phyloP scores from a whole-genome alignment of 306 rosid species.

The Luffa acutangula region DNA sequence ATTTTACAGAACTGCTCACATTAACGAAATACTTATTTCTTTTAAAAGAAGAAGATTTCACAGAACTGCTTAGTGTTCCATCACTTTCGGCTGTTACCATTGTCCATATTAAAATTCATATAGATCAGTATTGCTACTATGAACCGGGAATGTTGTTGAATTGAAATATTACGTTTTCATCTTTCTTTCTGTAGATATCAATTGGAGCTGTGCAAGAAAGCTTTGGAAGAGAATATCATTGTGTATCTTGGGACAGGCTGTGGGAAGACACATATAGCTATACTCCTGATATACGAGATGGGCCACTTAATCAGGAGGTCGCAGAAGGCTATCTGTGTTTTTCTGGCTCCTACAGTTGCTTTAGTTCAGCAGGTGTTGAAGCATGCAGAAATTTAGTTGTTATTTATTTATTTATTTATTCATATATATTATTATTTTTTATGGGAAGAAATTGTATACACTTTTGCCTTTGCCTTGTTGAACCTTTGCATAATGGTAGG shows the following conservation, averaged over 20 bases:
- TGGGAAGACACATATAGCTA: slow-evolving; percentile 93
- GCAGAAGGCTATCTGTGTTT: slow-evolving; percentile 51
- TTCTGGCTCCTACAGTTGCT: slow-evolving; percentile 93
- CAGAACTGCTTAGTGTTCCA: not conserved
- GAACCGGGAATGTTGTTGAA: not conserved
- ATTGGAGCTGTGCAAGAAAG: slow-evolving; percentile 67
- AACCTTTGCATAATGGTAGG: not conserved
- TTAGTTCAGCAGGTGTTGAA: slow-evolving; percentile 68
- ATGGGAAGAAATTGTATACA: not conserved
- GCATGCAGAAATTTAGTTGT: not conserved
- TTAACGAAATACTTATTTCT: not conserved
- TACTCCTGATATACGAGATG: slow-evolving; percentile 67
- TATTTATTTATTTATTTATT: not conserved
- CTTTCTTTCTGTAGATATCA: slow-evolving; percentile 50
- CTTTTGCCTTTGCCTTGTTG: not conserved
- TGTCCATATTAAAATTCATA: not conserved
- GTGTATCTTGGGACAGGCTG: slow-evolving; percentile 90
- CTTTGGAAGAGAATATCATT: slow-evolving; percentile 77
- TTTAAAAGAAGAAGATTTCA: not conserved
- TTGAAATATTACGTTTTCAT: not conserved
- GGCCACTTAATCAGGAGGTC: slow-evolving; percentile 62
- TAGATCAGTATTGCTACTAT: not conserved
- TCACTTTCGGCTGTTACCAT: not conserved
- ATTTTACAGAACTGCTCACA: not conserved
- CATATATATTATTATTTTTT: not conserved